Conservation (phyloP, 768 basidiomycete genomes). For the Podaxis sp. region DNA sequence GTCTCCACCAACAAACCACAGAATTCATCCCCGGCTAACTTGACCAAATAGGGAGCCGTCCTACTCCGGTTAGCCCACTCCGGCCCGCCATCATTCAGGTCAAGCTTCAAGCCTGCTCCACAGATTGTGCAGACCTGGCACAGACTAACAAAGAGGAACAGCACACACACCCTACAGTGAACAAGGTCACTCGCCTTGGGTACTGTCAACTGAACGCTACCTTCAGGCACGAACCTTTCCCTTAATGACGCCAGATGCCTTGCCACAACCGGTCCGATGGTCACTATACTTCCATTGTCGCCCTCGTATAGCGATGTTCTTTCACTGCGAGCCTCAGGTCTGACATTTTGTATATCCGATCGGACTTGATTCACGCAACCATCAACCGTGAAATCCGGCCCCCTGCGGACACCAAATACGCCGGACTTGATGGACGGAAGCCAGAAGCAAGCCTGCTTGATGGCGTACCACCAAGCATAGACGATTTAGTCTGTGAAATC, state of each 20-base stretch:
- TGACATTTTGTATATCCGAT: neutral
- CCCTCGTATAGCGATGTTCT: conserved; percentile 1
- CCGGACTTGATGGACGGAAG: neutral
- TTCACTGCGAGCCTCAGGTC: neutral
- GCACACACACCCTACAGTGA: no score
- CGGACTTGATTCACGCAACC: neutral
- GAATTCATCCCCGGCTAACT: neutral
- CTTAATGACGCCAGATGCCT: neutral
- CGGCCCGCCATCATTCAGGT: neutral
- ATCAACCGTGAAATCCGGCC: no score
- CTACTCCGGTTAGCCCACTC: conserved; percentile 2
- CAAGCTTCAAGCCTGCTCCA: neutral
- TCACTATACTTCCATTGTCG: conserved; percentile 1
- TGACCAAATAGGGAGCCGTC: neutral
- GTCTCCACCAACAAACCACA: conserved; percentile 1
- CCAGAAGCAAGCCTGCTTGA: neutral
- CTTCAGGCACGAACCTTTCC: neutral
- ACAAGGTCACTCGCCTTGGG: no score
- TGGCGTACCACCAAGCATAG: neutral
- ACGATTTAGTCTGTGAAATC: neutral
- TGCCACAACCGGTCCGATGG: neutral
- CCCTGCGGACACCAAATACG: neutral
- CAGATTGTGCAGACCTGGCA: neutral
- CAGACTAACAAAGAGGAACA: no score
- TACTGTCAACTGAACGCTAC: neutral